Conservation (phyloP, 1,139 yeast genomes). For the Diutina scorzettiae region DNA sequence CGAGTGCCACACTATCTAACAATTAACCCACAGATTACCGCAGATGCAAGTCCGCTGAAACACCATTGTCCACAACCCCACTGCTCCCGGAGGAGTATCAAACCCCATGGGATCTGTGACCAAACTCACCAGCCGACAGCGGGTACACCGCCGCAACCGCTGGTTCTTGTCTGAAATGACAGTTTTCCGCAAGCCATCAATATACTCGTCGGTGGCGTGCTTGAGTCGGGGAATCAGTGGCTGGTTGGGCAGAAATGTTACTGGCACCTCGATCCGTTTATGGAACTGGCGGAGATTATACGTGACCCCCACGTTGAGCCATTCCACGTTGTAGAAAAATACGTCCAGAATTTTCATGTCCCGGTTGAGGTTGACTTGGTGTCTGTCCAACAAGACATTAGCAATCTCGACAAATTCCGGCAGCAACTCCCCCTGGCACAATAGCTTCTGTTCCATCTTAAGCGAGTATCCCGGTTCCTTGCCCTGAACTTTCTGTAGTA, state of each 20-base stretch:
- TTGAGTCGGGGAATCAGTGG: conserved; percentile 13
- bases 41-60: conserved; percentile 71
- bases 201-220: conserved; percentile 16
- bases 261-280: neutral
- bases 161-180: conserved; percentile 12
- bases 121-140: conserved; percentile 56
- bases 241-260: neutral
- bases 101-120: conserved; percentile 34
- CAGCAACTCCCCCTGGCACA: conserved; percentile 52
- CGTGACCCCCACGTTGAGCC: conserved; percentile 45
- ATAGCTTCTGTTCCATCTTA: conserved; percentile 50
- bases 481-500: conserved; percentile 11
- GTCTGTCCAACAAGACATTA: conserved; percentile 21
- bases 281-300: neutral
- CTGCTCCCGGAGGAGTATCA: conserved; percentile 19
- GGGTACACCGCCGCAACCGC: conserved; percentile 39
- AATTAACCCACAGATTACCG: conserved; percentile 63
- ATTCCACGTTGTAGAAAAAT: conserved; percentile 56
- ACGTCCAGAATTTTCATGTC: conserved; percentile 37
- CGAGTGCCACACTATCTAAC: no score
- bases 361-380: conserved; percentile 20
- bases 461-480: conserved; percentile 25
- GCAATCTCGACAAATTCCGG: conserved; percentile 27
- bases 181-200: conserved; percentile 37
- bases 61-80: conserved; percentile 58